A percentile compares a stretch with the other conserved stretches of the same genome.
Conservation (phyloP, 148 eudicot species). For the Camellia sinensis region DNA sequence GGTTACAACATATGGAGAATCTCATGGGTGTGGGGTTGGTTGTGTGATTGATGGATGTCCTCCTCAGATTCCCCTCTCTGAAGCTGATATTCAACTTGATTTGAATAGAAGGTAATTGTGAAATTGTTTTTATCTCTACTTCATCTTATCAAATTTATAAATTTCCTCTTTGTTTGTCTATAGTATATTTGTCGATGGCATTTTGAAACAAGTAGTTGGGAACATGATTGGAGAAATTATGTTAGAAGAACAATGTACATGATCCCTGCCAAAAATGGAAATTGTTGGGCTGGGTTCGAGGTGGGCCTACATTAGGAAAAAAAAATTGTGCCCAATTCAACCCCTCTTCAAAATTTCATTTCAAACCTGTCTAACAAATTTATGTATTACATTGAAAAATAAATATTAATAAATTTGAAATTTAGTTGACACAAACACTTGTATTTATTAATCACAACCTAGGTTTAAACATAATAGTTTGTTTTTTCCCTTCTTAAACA, state of each 20-base stretch:
- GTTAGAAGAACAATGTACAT: not conserved
- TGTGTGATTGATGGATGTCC: slow-evolving; percentile 93
- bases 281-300: no score
- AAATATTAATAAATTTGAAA: no score
- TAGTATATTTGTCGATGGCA: not conserved
- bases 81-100: slow-evolving; percentile 81
- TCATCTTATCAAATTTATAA: not conserved
- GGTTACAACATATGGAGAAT: slow-evolving; percentile 95
- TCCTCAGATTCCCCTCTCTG: slow-evolving; percentile 72
- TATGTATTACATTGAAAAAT: no score
- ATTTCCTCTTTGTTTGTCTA: not conserved
- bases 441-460: no score
- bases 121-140: not conserved
- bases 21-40: slow-evolving; percentile 97
- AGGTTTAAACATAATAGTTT: no score
- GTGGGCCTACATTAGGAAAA: no score
- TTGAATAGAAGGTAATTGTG: slow-evolving; percentile 79
- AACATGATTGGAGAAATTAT: not conserved
- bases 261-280: no score
- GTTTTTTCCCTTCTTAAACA: no score
- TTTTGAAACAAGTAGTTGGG: not conserved
- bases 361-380: no score
- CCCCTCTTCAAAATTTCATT: no score
- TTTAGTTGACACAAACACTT: no score
- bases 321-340: no score